phyloP scores from a whole-genome alignment of 2,329 filamentous ascomycete genomes.

The Penicillium aurantiogriseum region DNA sequence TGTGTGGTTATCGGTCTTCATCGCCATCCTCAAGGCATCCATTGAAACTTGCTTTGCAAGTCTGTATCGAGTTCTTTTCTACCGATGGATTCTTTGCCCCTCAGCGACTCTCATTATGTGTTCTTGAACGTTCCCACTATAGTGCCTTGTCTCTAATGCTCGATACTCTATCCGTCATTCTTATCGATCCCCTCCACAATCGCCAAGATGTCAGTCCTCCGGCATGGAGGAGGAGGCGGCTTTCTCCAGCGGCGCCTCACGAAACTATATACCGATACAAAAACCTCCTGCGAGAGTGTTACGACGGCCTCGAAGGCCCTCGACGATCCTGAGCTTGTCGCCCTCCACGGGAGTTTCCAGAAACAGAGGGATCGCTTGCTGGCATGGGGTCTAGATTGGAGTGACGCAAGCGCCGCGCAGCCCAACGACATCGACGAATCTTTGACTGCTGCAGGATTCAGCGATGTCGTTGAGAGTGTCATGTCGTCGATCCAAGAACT shows the following conservation, averaged over 20 bases:
- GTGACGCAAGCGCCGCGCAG: constrained; percentile 56
- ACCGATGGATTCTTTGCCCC: constrained; percentile 10
- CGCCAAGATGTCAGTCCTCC: constrained; percentile 48
- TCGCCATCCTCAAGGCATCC: constrained; percentile 24
- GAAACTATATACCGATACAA: constrained; percentile 64
- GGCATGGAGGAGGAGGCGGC: constrained; percentile 40
- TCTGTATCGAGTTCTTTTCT: constrained; percentile 7
- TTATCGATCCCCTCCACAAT: constrained; percentile 18
- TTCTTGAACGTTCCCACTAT: constrained; percentile 10
- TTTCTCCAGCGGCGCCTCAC: constrained; percentile 53
- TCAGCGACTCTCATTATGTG: constrained; percentile 16
- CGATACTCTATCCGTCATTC: constrained; percentile 12
- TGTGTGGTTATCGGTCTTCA: constrained; percentile 28
- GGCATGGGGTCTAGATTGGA: constrained; percentile 66
- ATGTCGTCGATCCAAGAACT: constrained; percentile 64
- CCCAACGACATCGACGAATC: constrained; percentile 63
- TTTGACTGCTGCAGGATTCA: constrained; percentile 60
- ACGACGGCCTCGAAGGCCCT: constrained; percentile 49
- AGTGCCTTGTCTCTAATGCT: constrained; percentile 15
- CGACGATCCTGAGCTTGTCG: constrained; percentile 54
- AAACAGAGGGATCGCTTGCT: constrained; percentile 64
- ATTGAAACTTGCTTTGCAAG: constrained; percentile 12
- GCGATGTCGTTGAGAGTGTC: constrained; percentile 63
- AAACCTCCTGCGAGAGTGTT: constrained; percentile 59
- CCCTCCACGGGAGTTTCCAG: constrained; percentile 59